Base-by-base conservation (phyloP, 805 yeast species). In the Sungouiella thailandica region DNA sequence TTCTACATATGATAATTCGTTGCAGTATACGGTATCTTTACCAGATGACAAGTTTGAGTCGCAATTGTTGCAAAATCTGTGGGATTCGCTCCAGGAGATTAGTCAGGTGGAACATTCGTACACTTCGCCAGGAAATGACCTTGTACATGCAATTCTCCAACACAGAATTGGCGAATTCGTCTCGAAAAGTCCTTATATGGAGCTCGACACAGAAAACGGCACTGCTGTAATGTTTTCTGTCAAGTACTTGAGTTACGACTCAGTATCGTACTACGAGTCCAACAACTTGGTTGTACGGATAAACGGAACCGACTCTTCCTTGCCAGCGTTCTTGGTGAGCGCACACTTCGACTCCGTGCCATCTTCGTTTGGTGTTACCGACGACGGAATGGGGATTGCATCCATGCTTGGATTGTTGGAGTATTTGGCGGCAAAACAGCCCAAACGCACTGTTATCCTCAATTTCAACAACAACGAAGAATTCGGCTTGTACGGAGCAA, bases 271-370 rank as follows among this genome's bases (percentile, higher is more conserved):
- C 59, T 89, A 75, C 52, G 96, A 89, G 55, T 77, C 90, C 34
- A 76, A 84, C 41, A 89, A 89, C 50, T 62, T 89, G n/a, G 49
- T 85, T 25, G 95, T 80, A 6, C 78, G 83, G 50, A 58, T 89
- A 24, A 70, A 77, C 48, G 96, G 96, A 17, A 52, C 65, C 10
- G 62, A 81, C 33, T 60, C 70, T 1, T 46, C 60, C 0, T 58
- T 83, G 31, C 81, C 83, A 1, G 94, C 88, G 1, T 56, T 88
- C 4, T 58, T 88, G 26, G 53, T 89, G 3, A 81, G 93, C 46
- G 88, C 96, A 4, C 97, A 89, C 60, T 89, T 65, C 49, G 97
- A 88, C 60, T 77, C 90, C 6, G 96, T 88, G 6, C 94, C 96
- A 14, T 76, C 94, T 2, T 78, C 87, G 4, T 77, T 65, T 47